Evolutionary conservation across 345 rosid genomes (phyloP).

Genomic region (Populus davidiana): DNA sequence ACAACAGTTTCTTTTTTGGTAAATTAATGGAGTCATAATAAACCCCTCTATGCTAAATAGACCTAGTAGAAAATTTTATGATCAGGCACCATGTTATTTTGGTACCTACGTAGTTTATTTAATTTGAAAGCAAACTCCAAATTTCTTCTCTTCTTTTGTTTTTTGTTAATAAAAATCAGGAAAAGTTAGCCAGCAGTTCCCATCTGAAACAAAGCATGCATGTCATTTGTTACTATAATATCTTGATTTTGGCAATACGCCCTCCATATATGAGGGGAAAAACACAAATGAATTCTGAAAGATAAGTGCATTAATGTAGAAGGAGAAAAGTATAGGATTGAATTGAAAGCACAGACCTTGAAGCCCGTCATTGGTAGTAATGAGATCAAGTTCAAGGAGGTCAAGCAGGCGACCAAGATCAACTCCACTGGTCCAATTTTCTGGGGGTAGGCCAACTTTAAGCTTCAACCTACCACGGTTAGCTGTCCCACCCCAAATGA

Average conservation of each 20-base stretch:
- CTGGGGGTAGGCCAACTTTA: slow-evolving; percentile 85
- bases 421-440: slow-evolving; percentile 98
- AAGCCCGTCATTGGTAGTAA: slow-evolving; percentile 67
- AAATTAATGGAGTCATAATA: too few relatives aligned
- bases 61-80: neutral
- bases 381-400: slow-evolving; percentile 89
- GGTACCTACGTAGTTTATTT: neutral
- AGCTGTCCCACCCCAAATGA: slow-evolving; percentile 99
- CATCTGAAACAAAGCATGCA: neutral
- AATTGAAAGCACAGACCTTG: slow-evolving; percentile 55
- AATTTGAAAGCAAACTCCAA: neutral
- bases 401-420: slow-evolving; percentile 95
- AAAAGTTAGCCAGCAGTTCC: neutral
- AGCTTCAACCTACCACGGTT: slow-evolving; percentile 88
- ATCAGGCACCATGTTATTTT: too few relatives aligned
- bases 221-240: neutral
- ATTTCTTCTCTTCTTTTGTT: neutral
- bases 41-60: neutral
- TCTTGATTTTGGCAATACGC: neutral
- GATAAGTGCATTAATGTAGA: neutral
- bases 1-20: too few relatives aligned
- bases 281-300: neutral
- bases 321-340: neutral
- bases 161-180: neutral
- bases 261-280: neutral